phyloP scores from a whole-genome alignment of 192 early-diverging fungal species.

The Radiomyces spectabilis region DNA sequence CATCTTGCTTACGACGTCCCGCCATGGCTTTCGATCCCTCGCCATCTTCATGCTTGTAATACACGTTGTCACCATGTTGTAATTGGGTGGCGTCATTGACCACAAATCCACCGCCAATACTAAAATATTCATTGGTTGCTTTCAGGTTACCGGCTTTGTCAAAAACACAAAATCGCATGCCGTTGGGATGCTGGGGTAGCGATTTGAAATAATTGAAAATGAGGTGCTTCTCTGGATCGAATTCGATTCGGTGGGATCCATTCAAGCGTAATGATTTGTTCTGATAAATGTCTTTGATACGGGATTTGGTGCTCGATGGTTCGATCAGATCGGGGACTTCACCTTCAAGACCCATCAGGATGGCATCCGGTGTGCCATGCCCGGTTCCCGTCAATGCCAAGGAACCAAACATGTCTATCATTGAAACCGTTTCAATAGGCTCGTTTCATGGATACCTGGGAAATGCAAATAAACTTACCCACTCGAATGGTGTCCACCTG shows the following conservation, averaged over 20 bases:
- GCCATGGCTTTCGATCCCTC: slow-evolving; percentile 21
- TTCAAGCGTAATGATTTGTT: slow-evolving; percentile 67
- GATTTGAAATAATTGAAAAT: slow-evolving; percentile 81
- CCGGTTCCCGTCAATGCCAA: slow-evolving; percentile 91
- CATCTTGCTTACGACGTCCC: slow-evolving; percentile 57
- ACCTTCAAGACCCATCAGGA: slow-evolving; percentile 85
- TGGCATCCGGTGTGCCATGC: slow-evolving; percentile 88
- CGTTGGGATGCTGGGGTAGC: slow-evolving; percentile 92
- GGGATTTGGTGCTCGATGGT: slow-evolving; percentile 66
- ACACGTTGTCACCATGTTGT: slow-evolving; percentile 54
- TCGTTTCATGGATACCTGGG: no score
- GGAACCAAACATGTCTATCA: slow-evolving; percentile 77
- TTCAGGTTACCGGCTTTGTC: slow-evolving; percentile 72
- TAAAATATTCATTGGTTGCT: slow-evolving; percentile 94
- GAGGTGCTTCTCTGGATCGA: slow-evolving; percentile 75
- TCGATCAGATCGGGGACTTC: slow-evolving; percentile 81
- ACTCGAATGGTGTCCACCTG: slow-evolving; percentile 30
- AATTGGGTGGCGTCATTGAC: slow-evolving; percentile 84
- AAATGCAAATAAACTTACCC: no score
- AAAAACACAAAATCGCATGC: slow-evolving; percentile 89
- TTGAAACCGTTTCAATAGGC: neutral
- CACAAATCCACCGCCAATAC: slow-evolving; percentile 93
- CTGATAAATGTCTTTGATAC: slow-evolving; percentile 71
- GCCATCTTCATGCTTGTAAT: slow-evolving; percentile 33
- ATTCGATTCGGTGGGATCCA: slow-evolving; percentile 66